phyloP scores from a whole-genome alignment of 2,329 filamentous ascomycete genomes.

The Escovopsis sp. region DNA sequence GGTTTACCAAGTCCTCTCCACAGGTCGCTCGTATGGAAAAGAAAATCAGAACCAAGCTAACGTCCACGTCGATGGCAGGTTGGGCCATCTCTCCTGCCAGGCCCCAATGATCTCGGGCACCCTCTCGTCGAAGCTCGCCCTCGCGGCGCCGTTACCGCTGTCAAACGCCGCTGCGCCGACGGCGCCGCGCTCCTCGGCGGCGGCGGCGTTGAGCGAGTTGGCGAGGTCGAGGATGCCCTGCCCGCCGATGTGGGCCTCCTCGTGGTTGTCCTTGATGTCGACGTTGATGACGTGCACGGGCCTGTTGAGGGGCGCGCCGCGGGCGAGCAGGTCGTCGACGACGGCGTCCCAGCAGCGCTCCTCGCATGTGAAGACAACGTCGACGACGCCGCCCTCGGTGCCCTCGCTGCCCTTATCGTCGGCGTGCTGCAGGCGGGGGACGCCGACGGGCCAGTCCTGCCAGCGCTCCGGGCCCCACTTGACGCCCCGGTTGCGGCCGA shows the following conservation, averaged over 20 bases:
- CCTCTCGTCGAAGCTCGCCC: constrained; percentile 74
- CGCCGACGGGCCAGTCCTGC: constrained; percentile 90
- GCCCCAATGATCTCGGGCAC: constrained; percentile 82
- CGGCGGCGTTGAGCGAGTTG: constrained; percentile 66
- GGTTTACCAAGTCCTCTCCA: too few species aligned
- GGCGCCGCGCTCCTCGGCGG: constrained; percentile 57
- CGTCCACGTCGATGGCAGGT: constrained; percentile 84
- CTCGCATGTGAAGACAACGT: constrained; percentile 93
- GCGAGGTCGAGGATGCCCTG: constrained; percentile 86
- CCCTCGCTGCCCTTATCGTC: constrained; percentile 65
- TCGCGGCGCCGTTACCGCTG: constrained; percentile 47
- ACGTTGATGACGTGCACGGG: constrained; percentile 97
- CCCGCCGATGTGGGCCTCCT: constrained; percentile 84
- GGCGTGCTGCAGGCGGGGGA: constrained; percentile 63
- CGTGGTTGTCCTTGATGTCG: constrained; percentile 96
- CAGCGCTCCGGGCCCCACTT: constrained; percentile 95
- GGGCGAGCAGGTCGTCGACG: constrained; percentile 76
- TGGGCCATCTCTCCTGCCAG: constrained; percentile 94
- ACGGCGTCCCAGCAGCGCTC: constrained; percentile 98
- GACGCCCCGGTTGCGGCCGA: constrained; percentile 77
- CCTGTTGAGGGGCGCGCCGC: constrained; percentile 74
- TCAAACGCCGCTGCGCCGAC: constrained; percentile 55
- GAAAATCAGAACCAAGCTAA: constrained; percentile 70
- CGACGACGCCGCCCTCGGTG: constrained; percentile 77
- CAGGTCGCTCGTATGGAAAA: background rate